Base-by-base conservation (phyloP, 305 asterid genomes). In the Ajuga reptans region DNA sequence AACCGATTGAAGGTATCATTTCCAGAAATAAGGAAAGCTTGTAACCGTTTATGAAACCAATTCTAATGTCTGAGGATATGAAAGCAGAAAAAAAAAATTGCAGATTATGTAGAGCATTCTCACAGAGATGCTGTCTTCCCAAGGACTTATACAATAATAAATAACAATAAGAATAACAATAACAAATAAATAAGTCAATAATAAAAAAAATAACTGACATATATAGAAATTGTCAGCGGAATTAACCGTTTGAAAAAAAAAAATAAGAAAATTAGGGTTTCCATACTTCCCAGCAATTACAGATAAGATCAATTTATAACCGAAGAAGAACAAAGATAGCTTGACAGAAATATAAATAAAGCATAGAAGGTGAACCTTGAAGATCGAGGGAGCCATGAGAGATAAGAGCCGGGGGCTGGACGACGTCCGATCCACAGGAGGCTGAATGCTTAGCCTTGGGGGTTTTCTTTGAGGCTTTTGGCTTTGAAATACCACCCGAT, bases 371-470 rank as follows among this genome's bases (percentile, higher is more conserved):
- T 6, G 63, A 46, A 87, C 97, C 92, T 80, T 83, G 71, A 54
- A 83, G 86, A 81, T 87, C 94, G 77, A 71, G 82, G 64, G 85
- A 69, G 56, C 84, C 95, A 75, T 83, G 90, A 46, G 90, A 71
- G 68, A 85, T 39, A 45, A 84, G 80, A 69, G 92, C 87, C 24
- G 89, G 70, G n/a, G 89, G 83, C 56, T 85, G 95, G 66, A 73
- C 80, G 47, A 70, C 53, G 6, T 80, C 77, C 1, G 27, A 21
- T 21, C 27, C 27, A 21, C 27, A 21, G 74, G 90, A 71, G 39
- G 93, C 87, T 11, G 93, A 82, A 11, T 63, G 67, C 39, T 77
- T 80, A 21, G 80, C 33, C 21, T 73, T 74, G 8, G 80, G 72
- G 62, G 55, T 73, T 74, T 42, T 83, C 58, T 69, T 86, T 51